Conservation (phyloP, 805 yeast genomes). For the Sungouiella thailandica region DNA sequence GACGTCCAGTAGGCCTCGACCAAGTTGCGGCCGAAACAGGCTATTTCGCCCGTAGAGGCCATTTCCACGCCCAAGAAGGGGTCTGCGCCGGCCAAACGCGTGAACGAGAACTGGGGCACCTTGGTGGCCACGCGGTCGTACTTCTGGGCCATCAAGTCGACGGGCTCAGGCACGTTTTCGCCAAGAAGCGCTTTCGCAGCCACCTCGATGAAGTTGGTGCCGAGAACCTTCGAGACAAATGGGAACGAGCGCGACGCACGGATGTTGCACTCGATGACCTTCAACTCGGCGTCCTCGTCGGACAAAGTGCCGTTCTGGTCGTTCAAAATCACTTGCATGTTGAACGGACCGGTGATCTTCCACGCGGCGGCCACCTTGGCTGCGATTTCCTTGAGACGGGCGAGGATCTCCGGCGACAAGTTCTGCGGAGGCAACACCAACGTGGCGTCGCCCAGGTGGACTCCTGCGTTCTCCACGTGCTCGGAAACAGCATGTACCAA, state of each 20-base stretch:
- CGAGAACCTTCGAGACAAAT: constrained; percentile 94
- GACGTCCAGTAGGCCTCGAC: constrained; percentile 97
- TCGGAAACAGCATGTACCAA: constrained; percentile 97
- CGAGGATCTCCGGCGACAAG: constrained; percentile 64
- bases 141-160: constrained; percentile 69
- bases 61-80: constrained; percentile 98
- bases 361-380: constrained; percentile 90
- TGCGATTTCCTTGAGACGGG: constrained; percentile 79
- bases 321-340: constrained; percentile 82
- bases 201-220: constrained; percentile 89
- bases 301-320: constrained; percentile 55
- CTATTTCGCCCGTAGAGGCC: constrained; percentile 99
- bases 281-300: constrained; percentile 56
- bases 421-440: constrained; percentile 96
- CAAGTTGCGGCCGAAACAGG: constrained; percentile 85
- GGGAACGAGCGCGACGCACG: constrained; percentile 99
- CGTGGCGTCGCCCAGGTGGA: constrained; percentile 99
- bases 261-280: constrained; percentile 97
- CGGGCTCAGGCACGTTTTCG: constrained; percentile 71
- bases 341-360: constrained; percentile 95
- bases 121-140: constrained; percentile 90
- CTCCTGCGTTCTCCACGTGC: constrained; percentile 99
- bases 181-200: constrained; percentile 85
- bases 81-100: constrained; percentile 98
- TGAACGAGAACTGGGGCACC: constrained; percentile 98